Conservation (phyloP, 805 yeast genomes). For the Pichia rugopelliculosa region DNA sequence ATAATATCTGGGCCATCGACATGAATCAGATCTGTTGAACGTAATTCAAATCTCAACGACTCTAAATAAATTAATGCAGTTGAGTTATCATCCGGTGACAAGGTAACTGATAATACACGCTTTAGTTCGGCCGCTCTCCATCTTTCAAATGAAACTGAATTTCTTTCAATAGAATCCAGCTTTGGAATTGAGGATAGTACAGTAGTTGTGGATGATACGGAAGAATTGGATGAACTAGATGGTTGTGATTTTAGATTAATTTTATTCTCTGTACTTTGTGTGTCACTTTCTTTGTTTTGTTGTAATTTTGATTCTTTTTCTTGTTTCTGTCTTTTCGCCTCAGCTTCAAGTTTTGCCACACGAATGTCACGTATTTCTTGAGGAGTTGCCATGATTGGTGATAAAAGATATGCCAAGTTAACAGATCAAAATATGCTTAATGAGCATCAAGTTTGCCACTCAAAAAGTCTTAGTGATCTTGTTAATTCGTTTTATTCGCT, state of each 20-base stretch:
- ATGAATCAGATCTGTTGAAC: constrained; percentile 15
- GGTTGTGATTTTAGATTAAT: background rate
- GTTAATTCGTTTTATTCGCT: background rate
- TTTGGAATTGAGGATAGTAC: background rate
- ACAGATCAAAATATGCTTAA: no score
- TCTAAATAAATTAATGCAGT: constrained; percentile 16
- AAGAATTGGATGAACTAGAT: background rate
- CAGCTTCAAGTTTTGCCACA: constrained; percentile 39
- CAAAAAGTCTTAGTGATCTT: background rate
- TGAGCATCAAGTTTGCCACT: background rate
- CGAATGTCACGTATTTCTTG: constrained; percentile 36
- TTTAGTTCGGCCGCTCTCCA: constrained; percentile 38
- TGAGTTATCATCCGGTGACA: constrained; percentile 21
- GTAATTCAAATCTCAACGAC: constrained; percentile 20
- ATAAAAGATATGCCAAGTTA: no score
- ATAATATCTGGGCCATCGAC: constrained; percentile 39
- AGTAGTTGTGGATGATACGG: background rate
- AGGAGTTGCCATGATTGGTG: constrained; percentile 5
- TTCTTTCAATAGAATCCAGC: background rate
- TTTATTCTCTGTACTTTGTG: background rate
- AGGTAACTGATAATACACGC: constrained; percentile 30
- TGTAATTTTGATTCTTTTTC: background rate
- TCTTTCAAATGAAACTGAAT: constrained; percentile 22
- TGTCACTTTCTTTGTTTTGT: background rate
- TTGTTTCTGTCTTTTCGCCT: constrained; percentile 1